phyloP scores from a whole-genome alignment of 75 land plant genomes.

The Pinus albicaulis region DNA sequence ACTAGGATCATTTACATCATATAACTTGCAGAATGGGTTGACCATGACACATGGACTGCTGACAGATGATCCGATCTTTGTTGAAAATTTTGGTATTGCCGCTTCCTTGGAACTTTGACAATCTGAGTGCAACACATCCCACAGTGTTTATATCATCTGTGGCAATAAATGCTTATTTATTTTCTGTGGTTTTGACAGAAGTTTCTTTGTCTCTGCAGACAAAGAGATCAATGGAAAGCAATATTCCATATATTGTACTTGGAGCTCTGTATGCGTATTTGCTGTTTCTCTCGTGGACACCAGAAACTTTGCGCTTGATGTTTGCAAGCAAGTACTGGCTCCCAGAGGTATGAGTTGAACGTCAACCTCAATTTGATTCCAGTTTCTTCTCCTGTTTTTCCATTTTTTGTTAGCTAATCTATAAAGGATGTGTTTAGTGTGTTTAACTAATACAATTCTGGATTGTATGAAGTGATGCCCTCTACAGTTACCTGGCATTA shows the following conservation, averaged over 20 bases:
- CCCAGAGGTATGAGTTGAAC: conserved; percentile 69
- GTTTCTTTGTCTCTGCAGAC: conserved; percentile 58
- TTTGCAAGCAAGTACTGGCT: conserved; percentile 97
- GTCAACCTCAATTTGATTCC: background rate
- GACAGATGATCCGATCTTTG: too few relatives aligned
- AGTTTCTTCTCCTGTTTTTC: background rate
- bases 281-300: conserved; percentile 86
- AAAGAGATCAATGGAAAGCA: conserved; percentile 59
- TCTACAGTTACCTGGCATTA: conserved; percentile 83
- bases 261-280: conserved; percentile 84
- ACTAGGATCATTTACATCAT: too few relatives aligned
- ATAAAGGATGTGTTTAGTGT: background rate
- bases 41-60: too few relatives aligned
- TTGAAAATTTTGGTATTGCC: too few relatives aligned
- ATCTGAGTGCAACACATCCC: too few relatives aligned
- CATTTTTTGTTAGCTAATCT: background rate
- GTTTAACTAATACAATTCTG: background rate
- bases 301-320: conserved; percentile 84
- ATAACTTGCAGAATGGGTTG: too few relatives aligned
- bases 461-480: background rate
- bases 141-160: too few relatives aligned
- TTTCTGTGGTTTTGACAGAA: background rate
- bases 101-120: too few relatives aligned
- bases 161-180: too few relatives aligned
- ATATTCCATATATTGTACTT: conserved; percentile 76